Base-by-base conservation (phyloP, 345 rosid species). In the Triadica sebifera region DNA sequence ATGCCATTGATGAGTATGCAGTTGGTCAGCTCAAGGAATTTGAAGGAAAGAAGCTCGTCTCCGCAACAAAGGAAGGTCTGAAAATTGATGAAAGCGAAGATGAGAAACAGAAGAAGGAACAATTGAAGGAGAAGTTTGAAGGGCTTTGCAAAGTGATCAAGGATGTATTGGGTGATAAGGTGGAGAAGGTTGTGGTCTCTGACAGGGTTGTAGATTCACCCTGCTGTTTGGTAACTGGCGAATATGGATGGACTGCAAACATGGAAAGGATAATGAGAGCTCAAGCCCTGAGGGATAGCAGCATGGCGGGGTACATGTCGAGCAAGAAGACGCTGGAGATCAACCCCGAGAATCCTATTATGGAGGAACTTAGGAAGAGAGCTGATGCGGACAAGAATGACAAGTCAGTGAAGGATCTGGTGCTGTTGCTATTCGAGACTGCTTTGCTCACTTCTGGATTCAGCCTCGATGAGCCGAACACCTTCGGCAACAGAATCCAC, bases 211-310 rank as follows among this genome's bases (percentile, higher is more conserved):
- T 92, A 0, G 96, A 92, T 64, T 92, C 96, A 6, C 97, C 97
- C 3, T 92, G 96, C 84, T 92, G 96, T 82, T 83, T 90, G 82
- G 96, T 92, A 8, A 90, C 97, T 0, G 96, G 97, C 0, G 97
- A 92, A 75, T 92, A 92, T 5, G 97, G 96, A 0, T 89, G 97
- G 96, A 90, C 93, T 0, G 96, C 97, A 13, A 90, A 92, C 88
- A 92, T 92, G 97, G 96, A 92, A 73, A 90, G 97, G 41, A 92
- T 92, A 74, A 92, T 92, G 97, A 92, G 82, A 81, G 95, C 97
- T 0, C 97, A 90, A 68, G 97, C 97, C 0, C 76, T 92, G 87
- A 89, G 91, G 79, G 97, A 90, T 56, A 92, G 38, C 83, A 87
- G 87, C 89, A 92, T 92, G 97, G 98, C 79, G 6, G 93, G 96